Conservation (phyloP, 441 rosid genomes). For the Adansonia madagascariensis region DNA sequence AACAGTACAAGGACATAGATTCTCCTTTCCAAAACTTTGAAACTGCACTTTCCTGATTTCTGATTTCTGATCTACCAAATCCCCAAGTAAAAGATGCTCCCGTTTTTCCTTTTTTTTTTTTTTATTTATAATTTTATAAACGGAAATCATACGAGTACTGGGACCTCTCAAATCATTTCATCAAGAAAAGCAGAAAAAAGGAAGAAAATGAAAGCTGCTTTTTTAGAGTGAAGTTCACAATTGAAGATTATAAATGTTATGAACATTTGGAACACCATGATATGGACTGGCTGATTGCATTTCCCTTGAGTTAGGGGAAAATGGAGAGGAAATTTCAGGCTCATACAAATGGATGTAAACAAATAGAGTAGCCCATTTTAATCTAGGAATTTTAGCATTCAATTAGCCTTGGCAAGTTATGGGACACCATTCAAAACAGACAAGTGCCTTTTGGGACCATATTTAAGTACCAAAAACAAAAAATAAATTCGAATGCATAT, state of each 20-base stretch:
- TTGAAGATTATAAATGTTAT: neutral
- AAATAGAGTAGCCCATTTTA: neutral
- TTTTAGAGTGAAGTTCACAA: neutral
- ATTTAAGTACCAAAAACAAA: neutral
- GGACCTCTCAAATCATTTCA: slow-evolving; percentile 16
- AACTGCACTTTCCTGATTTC: neutral
- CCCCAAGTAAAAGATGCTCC: slow-evolving; percentile 14
- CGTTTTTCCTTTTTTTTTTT: neutral
- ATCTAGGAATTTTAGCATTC: slow-evolving; percentile 19
- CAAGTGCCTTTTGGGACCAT: slow-evolving; percentile 34
- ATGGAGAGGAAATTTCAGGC: neutral
- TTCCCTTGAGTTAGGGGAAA: slow-evolving; percentile 1
- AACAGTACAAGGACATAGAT: slow-evolving; percentile 7
- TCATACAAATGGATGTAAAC: neutral
- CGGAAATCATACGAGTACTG: slow-evolving; percentile 6
- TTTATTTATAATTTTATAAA: neutral
- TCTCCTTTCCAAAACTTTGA: slow-evolving; percentile 1
- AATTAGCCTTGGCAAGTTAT: slow-evolving; percentile 21
- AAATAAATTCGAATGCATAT: neutral
- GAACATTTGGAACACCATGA: neutral
- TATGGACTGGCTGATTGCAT: neutral
- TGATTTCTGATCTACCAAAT: slow-evolving; percentile 5
- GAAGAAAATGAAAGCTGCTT: neutral
- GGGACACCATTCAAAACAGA: slow-evolving; percentile 10
- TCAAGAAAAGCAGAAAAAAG: neutral